Evolutionary conservation across 2,329 filamentous ascomycete genomes (phyloP).

Genomic region (Dothideomycetidae sp.): DNA sequence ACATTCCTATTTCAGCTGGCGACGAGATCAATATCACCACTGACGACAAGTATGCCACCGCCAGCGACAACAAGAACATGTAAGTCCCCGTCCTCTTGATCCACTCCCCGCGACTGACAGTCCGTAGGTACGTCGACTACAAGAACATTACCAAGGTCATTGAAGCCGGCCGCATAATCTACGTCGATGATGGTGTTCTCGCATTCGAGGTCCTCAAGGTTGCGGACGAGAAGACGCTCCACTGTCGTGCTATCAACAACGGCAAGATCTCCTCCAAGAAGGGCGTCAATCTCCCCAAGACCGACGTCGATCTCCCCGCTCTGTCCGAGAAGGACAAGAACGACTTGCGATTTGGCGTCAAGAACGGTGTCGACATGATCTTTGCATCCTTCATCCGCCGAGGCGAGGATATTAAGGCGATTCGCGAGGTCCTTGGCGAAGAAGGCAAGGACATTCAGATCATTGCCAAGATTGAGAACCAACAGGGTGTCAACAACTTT

Average conservation of each 20-base stretch:
- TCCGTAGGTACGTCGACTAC: conserved; percentile 84
- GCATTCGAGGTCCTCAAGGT: conserved; percentile 88
- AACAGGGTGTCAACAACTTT: conserved; percentile 99
- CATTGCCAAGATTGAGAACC: conserved; percentile 99
- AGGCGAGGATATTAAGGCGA: conserved; percentile 81
- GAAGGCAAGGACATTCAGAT: conserved; percentile 96
- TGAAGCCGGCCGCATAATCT: conserved; percentile 77
- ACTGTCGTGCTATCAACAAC: conserved; percentile 83
- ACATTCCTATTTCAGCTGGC: conserved; percentile 70
- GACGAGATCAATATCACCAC: conserved; percentile 90
- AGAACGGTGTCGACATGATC: conserved; percentile 98
- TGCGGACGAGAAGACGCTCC: conserved; percentile 76
- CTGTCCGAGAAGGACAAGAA: conserved; percentile 96
- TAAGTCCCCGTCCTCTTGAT: conserved; percentile 33
- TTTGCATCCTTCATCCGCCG: conserved; percentile 97
- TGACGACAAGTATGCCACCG: conserved; percentile 76
- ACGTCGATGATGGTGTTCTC: conserved; percentile 95
- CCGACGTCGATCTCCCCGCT: conserved; percentile 92
- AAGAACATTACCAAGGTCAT: conserved; percentile 99
- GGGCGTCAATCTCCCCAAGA: conserved; percentile 98
- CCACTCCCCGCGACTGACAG: background rate
- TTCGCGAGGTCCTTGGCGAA: conserved; percentile 79
- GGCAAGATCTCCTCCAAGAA: conserved; percentile 98
- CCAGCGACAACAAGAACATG: conserved; percentile 87
- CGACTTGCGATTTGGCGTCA: conserved; percentile 88